Base-by-base conservation (phyloP, 768 basidiomycete species). In the Sarcomyxa edulis region DNA sequence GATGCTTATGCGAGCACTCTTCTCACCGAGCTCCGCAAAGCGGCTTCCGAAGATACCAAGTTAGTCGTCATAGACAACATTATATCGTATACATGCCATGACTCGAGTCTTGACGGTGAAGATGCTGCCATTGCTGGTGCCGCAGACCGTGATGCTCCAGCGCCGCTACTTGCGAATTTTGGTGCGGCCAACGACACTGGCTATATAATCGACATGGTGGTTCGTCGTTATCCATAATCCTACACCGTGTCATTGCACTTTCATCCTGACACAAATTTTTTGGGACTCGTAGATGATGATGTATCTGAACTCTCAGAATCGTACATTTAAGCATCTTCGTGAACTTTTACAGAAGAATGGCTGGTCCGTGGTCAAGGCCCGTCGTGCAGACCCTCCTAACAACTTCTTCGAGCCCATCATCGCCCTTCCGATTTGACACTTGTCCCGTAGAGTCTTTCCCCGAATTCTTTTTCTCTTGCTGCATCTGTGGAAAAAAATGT, bases 41-140 rank as follows among this genome's bases (percentile, higher is more conserved):
- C 60, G 3, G 63, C 68, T 7, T 43, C 39, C 1, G 44, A 59
- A 2, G 36, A 44, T n/a, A 69, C 66, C 6, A 59, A 52, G 25
- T 55, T 71, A 3, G 35, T 72, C 37, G 18, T 71, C 7, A 43
- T 67, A 21, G 70, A 72, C 34, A 53, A 42, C 31, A 48, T 69
- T 18, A 32, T 65, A 16, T 51, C 58, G 4, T 53, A 54, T 28
- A 52, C 56, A 6, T 57, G 54, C 34, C 42, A 41, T n/a, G 45
- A 48, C 31, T 30, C 43, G 3, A 19, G 19, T 12, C 35, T 24
- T 3, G 48, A 37, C 1, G n/a, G n/a, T n/a, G n/a, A n/a, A n/a
- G n/a, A n/a, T n/a, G n/a, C n/a, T n/a, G n/a, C n/a, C n/a, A 44
- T 43, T 18, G 25, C 43, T 4, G 24, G 26, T 3, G 28, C 21